Percentiles rank a stretch among this genome's conserved stretches.
Conservation (phyloP, 441 rosid genomes). For the California macrophylla region DNA sequence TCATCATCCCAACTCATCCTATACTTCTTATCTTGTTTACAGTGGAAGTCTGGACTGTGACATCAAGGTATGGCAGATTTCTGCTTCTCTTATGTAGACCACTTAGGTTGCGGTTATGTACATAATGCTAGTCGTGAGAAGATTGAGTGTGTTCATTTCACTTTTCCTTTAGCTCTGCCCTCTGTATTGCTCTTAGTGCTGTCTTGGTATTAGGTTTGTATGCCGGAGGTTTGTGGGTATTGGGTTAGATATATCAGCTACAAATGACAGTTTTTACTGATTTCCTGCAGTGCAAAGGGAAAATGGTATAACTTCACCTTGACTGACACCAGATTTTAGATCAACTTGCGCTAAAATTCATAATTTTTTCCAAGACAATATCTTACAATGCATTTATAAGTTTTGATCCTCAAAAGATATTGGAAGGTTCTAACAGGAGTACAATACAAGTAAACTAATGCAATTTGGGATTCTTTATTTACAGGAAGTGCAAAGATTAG, state of each 20-base stretch:
- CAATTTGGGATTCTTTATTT: background rate
- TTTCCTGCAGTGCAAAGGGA: background rate
- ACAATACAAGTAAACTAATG: background rate
- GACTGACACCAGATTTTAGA: background rate
- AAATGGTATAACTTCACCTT: background rate
- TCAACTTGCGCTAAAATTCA: background rate
- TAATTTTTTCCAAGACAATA: background rate
- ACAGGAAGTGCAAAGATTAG: background rate
- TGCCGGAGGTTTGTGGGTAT: background rate
- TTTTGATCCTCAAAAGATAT: background rate
- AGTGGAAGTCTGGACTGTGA: slow-evolving; percentile 87
- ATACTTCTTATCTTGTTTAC: slow-evolving; percentile 40
- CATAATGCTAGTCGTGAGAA: background rate
- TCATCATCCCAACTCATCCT: slow-evolving; percentile 26
- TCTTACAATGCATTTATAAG: background rate
- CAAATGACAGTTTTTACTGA: background rate
- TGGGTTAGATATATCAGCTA: background rate
- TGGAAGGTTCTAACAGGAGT: background rate
- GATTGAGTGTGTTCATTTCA: slow-evolving; percentile 4
- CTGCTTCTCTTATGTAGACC: slow-evolving; percentile 29
- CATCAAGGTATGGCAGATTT: slow-evolving; percentile 69
- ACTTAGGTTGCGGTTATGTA: slow-evolving; percentile 9
- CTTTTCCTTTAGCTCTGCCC: background rate
- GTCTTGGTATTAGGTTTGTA: background rate
- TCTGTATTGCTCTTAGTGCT: background rate